Evolutionary conservation across 1,284 basidiomycete genomes (phyloP).

Genomic region (Malassezia restricta): DNA sequence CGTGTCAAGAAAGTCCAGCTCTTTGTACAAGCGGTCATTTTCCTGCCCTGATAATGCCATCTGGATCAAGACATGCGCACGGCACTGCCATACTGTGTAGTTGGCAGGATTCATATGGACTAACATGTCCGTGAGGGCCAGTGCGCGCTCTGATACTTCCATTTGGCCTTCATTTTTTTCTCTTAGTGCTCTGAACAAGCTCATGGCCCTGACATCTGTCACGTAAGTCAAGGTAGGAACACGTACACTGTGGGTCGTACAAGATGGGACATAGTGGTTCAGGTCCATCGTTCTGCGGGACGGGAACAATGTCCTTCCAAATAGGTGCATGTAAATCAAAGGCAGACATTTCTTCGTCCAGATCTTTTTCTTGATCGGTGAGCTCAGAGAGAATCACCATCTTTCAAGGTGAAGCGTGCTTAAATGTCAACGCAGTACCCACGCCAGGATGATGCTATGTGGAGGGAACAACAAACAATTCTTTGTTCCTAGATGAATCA

Average conservation of each 20-base stretch:
- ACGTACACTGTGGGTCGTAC: conserved; percentile 28
- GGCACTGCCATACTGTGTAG: conserved; percentile 38
- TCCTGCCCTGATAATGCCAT: neutral
- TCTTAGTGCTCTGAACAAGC: conserved; percentile 28
- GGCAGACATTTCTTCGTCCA: neutral
- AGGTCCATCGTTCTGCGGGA: conserved; percentile 28
- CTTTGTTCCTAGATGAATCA: neutral
- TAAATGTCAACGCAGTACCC: neutral
- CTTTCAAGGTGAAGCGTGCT: neutral
- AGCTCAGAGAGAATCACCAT: conserved; percentile 8
- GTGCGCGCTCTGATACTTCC: conserved; percentile 25
- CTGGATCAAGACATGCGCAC: conserved; percentile 26
- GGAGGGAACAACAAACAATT: conserved; percentile 8
- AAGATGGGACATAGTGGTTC: conserved; percentile 39
- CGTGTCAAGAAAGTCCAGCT: conserved; percentile 28
- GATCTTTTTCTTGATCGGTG: neutral
- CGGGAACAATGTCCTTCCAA: conserved; percentile 33
- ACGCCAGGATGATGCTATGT: neutral
- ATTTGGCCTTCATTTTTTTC: conserved; percentile 8
- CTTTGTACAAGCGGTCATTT: conserved; percentile 15
- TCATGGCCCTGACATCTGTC: conserved; percentile 36
- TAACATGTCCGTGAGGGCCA: conserved; percentile 32
- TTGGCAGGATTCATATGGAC: conserved; percentile 31
- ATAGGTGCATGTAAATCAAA: conserved; percentile 21
- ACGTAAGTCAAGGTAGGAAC: neutral